A percentile compares a stretch with the other conserved stretches of the same genome.
phyloP scores from a whole-genome alignment of 23 red algal species.

The Gracilaria vermiculophylla region DNA sequence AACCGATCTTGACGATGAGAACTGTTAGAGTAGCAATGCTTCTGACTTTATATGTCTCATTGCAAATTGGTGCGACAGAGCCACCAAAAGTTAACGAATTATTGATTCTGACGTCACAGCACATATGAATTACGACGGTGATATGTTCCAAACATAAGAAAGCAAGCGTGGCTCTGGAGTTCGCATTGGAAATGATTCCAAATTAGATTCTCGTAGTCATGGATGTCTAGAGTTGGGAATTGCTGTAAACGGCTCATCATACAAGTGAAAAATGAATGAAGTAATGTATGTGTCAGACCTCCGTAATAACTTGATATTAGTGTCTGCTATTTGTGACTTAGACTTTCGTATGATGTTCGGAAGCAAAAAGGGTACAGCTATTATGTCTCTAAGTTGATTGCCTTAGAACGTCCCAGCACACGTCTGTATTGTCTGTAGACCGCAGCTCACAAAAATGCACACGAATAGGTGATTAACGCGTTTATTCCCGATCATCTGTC shows the following conservation, averaged over 20 bases:
- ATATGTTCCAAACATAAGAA: background rate
- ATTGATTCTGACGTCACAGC: background rate
- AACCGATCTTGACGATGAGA: background rate
- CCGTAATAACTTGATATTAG: background rate
- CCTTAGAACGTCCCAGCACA: background rate
- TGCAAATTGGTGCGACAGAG: background rate
- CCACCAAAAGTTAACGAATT: background rate
- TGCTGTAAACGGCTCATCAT: background rate
- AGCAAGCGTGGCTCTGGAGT: background rate
- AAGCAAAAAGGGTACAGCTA: background rate
- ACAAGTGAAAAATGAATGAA: background rate
- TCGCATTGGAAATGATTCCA: constrained; percentile 16
- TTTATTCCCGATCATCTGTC: too few relatives aligned
- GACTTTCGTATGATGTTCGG: background rate
- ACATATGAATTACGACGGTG: background rate
- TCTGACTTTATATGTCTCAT: constrained; percentile 15
- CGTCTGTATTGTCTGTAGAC: background rate
- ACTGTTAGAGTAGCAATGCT: background rate
- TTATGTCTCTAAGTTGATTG: background rate
- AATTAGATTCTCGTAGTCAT: background rate
- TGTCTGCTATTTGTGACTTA: too few relatives aligned
- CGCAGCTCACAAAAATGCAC: background rate
- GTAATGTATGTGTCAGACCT: background rate
- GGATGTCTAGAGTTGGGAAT: background rate
- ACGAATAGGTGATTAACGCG: background rate